Conservation (phyloP, 148 eudicot genomes). For the Fagopyrum tataricum region DNA sequence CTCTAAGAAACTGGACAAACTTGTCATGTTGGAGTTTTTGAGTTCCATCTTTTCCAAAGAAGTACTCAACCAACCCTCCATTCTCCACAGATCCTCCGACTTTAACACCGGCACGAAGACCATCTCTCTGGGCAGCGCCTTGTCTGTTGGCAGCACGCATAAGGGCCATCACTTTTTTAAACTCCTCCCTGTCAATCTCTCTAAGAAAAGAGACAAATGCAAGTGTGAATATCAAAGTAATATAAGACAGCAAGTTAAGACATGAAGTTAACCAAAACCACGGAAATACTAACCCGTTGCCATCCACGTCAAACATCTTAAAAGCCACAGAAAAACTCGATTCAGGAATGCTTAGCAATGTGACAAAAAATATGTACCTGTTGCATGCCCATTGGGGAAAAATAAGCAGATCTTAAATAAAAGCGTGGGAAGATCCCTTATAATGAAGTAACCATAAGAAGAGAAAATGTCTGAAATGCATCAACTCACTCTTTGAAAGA, state of each 20-base stretch:
- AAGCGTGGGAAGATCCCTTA: not conserved
- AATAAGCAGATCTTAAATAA: not conserved
- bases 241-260: not conserved
- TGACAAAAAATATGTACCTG: slow-evolving; percentile 71
- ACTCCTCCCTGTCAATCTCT: slow-evolving; percentile 69
- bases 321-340: slow-evolving; percentile 63
- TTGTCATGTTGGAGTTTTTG: slow-evolving; percentile 45
- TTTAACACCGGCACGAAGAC: slow-evolving; percentile 61
- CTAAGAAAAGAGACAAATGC: slow-evolving; percentile 22
- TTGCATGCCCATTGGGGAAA: slow-evolving; percentile 10
- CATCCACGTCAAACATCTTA: slow-evolving; percentile 61
- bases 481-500: slow-evolving; percentile 61
- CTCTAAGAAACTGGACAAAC: slow-evolving; percentile 63
- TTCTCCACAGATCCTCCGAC: slow-evolving; percentile 51
- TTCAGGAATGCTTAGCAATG: slow-evolving; percentile 66
- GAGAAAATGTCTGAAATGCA: not conserved
- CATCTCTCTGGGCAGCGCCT: slow-evolving; percentile 67
- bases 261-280: not conserved
- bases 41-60: slow-evolving; percentile 71
- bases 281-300: slow-evolving; percentile 38
- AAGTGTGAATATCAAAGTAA: not conserved
- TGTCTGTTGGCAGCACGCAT: slow-evolving; percentile 78
- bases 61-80: slow-evolving; percentile 75
- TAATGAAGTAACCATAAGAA: not conserved
- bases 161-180: slow-evolving; percentile 53